These are phyloP conservation scores for Puccinia novopanici DNA, from an alignment of 1,284 basidiomycete genomes.

Conservation along the genomic window DNA sequence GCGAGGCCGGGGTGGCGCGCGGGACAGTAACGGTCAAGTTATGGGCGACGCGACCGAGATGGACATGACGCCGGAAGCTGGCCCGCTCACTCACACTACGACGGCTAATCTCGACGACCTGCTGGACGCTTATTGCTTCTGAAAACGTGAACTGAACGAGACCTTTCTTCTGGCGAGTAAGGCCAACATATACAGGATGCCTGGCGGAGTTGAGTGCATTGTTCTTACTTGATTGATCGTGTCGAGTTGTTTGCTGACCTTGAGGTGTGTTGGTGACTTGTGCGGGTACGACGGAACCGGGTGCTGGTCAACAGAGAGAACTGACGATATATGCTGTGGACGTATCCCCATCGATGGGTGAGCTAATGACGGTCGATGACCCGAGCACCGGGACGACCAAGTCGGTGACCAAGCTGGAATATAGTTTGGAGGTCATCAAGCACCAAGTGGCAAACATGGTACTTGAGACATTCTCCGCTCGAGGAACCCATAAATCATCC, in stretches of 20 bases:
- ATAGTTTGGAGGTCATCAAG: conserved; percentile 38
- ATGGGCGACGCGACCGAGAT: background rate
- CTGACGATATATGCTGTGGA: conserved; percentile 42
- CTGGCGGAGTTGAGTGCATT: conserved; percentile 5
- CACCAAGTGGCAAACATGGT: conserved; percentile 41
- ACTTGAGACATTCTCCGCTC: background rate
- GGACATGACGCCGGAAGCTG: background rate
- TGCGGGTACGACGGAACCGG: background rate
- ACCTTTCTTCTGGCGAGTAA: background rate
- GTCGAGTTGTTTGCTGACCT: background rate
- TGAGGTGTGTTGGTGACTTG: background rate
- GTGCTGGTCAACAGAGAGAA: conserved; percentile 20
- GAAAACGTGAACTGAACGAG: background rate
- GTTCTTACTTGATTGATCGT: background rate
- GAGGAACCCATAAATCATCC: background rate
- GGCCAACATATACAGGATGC: background rate
- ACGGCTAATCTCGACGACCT: background rate
- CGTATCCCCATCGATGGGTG: conserved; percentile 35
- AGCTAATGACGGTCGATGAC: conserved; percentile 4
- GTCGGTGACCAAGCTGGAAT: conserved; percentile 32
- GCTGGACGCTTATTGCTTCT: background rate
- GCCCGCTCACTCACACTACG: background rate
- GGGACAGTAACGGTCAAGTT: no score
- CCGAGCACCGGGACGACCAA: background rate
- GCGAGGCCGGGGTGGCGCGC: background rate